These are phyloP conservation scores for Purpureocillium lavendulum DNA, from an alignment of 2,329 filamentous ascomycete genomes.

Conservation along the genomic window DNA sequence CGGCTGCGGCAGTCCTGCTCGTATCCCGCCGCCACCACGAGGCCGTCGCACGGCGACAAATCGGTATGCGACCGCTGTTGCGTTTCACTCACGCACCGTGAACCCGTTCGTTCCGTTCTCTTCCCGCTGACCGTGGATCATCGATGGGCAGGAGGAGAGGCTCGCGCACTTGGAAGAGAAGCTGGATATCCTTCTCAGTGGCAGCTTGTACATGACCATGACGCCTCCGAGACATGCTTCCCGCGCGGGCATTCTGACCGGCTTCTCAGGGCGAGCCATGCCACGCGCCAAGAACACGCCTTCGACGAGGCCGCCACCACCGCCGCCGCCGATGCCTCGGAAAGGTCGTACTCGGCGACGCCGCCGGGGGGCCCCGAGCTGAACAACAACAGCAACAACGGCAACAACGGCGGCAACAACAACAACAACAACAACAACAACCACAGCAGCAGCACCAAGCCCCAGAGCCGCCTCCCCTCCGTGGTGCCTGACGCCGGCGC, in stretches of 20 bases:
- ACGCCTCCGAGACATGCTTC: constrained; percentile 2
- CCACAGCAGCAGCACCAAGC: constrained; percentile 3
- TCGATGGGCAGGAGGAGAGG: constrained; percentile 33
- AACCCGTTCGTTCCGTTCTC: no score
- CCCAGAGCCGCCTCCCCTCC: constrained; percentile 14
- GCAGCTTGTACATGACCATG: constrained; percentile 26
- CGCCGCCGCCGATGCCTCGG: constrained; percentile 19
- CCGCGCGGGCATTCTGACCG: constrained; percentile 18
- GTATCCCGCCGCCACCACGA: constrained; percentile 28
- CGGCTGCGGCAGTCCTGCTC: constrained; percentile 38
- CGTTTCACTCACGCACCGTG: no score
- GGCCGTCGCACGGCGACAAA: constrained; percentile 29
- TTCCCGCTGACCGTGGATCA: no score
- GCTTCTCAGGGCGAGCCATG: constrained; percentile 19
- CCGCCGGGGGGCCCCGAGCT: constrained; percentile 17
- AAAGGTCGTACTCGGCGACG: constrained; percentile 23
- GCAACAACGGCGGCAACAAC: no score
- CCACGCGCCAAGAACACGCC: constrained; percentile 16
- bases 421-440: no score
- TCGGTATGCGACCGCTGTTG: constrained; percentile 38
- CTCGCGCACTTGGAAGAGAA: constrained; percentile 44
- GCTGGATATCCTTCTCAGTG: constrained; percentile 38
- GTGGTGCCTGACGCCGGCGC: constrained; percentile 17
- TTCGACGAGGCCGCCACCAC: constrained; percentile 23
- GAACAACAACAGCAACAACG: no score